These are phyloP conservation scores for Pneumocystis oryctolagi DNA, from an alignment of 1,139 yeast genomes.

Conservation along the genomic window DNA sequence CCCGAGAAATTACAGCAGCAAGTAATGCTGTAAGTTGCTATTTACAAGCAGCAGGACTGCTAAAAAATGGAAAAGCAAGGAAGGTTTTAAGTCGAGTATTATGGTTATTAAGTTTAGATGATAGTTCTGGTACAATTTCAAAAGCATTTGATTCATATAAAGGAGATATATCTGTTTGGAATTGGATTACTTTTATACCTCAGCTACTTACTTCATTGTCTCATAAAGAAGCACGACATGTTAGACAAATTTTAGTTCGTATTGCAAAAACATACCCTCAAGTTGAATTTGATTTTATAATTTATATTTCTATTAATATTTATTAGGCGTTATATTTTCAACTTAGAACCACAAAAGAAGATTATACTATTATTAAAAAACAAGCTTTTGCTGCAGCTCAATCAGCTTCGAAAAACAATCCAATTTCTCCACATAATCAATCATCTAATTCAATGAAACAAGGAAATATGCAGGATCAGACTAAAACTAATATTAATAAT, in stretches of 20 bases:
- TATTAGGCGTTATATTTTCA: slow-evolving; percentile 72
- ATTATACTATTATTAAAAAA: slow-evolving; percentile 72
- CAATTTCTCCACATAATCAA: slow-evolving; percentile 11
- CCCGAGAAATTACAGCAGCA: slow-evolving; percentile 71
- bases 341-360: slow-evolving; percentile 86
- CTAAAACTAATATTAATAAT: not conserved
- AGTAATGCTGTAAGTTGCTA: slow-evolving; percentile 91
- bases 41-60: slow-evolving; percentile 91
- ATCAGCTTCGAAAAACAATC: slow-evolving; percentile 21
- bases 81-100: slow-evolving; percentile 74
- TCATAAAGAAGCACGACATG: slow-evolving; percentile 78
- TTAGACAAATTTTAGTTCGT: slow-evolving; percentile 70
- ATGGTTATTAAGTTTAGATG: slow-evolving; percentile 90
- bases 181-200: slow-evolving; percentile 95
- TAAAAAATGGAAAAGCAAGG: slow-evolving; percentile 83
- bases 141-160: slow-evolving; percentile 82
- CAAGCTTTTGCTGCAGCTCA: slow-evolving; percentile 52
- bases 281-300: slow-evolving; percentile 13
- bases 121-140: slow-evolving; percentile 61
- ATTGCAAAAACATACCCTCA: slow-evolving; percentile 96
- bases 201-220: slow-evolving; percentile 81
- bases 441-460: not conserved
- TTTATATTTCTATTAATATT: not conserved
- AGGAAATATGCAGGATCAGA: not conserved
- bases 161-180: slow-evolving; percentile 98